Conservation (phyloP, 148 eudicot species). For the Pouteria glomerata region DNA sequence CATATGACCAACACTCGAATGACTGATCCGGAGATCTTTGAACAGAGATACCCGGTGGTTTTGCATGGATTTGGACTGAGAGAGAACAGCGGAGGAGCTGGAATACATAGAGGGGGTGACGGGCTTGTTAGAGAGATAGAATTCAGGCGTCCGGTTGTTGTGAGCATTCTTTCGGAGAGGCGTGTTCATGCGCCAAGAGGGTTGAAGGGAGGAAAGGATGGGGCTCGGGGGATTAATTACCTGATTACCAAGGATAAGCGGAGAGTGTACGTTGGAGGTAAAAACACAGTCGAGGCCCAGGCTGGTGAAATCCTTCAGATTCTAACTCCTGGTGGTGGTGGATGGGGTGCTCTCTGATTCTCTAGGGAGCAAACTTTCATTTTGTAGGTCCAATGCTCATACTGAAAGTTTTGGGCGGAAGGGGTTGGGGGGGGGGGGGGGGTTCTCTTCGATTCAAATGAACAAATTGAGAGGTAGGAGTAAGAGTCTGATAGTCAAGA, state of each 20-base stretch:
- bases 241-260: slow-evolving; percentile 63
- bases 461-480: too few relatives aligned
- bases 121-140: slow-evolving; percentile 92
- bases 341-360: slow-evolving; percentile 42
- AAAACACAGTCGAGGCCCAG: slow-evolving; percentile 76
- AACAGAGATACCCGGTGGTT: slow-evolving; percentile 93
- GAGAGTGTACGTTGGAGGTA: slow-evolving; percentile 75
- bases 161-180: slow-evolving; percentile 89
- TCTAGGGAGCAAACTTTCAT: neutral
- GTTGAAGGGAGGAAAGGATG: slow-evolving; percentile 72
- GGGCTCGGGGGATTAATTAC: slow-evolving; percentile 76
- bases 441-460: too few relatives aligned
- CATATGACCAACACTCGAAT: slow-evolving; percentile 97
- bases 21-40: slow-evolving; percentile 98
- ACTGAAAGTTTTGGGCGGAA: too few relatives aligned
- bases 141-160: slow-evolving; percentile 70
- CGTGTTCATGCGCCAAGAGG: slow-evolving; percentile 98
- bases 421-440: too few relatives aligned
- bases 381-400: too few relatives aligned
- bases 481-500: too few relatives aligned
- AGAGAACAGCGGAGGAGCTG: slow-evolving; percentile 84
- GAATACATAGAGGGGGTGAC: slow-evolving; percentile 84
- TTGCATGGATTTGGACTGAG: slow-evolving; percentile 78
- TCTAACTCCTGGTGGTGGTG: slow-evolving; percentile 95
- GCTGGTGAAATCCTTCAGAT: slow-evolving; percentile 79